A percentile compares a stretch with the other conserved stretches of the same genome.
phyloP scores from a whole-genome alignment of 345 rosid species.

The Jatropha curcas region DNA sequence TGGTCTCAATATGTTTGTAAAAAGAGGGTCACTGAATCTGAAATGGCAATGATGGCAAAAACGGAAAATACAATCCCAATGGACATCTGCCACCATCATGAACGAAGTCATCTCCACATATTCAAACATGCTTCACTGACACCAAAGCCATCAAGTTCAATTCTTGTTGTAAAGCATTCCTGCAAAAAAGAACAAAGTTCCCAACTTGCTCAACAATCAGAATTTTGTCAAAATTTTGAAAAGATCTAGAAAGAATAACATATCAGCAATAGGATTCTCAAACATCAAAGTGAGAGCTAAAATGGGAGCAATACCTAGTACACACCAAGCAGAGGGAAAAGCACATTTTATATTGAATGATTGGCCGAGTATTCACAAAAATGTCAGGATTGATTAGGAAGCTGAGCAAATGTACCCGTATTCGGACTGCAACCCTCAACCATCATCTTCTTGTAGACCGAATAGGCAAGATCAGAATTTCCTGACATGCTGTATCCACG shows the following conservation, averaged over 20 bases:
- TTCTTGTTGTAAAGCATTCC: not conserved
- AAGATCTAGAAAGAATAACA: too few species aligned
- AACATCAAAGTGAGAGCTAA: not conserved
- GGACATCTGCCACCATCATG: too few species aligned
- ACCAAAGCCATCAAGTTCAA: not conserved
- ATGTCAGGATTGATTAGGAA: conserved; percentile 53
- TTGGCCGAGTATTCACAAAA: not conserved
- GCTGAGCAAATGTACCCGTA: conserved; percentile 79
- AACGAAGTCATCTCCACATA: not conserved
- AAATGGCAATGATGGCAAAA: not conserved
- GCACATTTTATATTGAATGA: conserved; percentile 4
- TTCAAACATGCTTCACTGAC: not conserved
- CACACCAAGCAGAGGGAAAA: not conserved
- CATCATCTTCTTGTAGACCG: conserved; percentile 78
- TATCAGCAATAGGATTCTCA: not conserved
- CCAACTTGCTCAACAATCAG: not conserved
- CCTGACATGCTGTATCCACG: conserved; percentile 75
- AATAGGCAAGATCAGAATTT: conserved; percentile 61
- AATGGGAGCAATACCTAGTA: conserved; percentile 18
- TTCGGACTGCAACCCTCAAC: conserved; percentile 82
- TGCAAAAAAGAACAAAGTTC: not conserved
- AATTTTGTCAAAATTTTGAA: too few species aligned
- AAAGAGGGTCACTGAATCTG: not conserved
- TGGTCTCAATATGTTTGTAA: not conserved
- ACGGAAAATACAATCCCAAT: not conserved